Evolutionary conservation across 73 alveolate genomes (phyloP).

Genomic region (Paramecium sexaurelia): DNA sequence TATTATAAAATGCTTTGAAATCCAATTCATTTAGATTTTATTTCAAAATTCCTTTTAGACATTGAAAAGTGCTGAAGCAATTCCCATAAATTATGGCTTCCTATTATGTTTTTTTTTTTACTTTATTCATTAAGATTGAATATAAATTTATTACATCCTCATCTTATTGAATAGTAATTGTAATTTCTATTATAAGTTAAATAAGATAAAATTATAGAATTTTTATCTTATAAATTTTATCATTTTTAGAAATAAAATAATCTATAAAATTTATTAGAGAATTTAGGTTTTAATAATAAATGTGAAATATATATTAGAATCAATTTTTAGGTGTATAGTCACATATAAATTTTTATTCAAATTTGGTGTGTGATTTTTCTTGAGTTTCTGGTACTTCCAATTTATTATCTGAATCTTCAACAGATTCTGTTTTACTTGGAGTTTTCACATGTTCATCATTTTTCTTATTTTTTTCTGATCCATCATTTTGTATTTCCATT

Average conservation of each 20-base stretch:
- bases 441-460: slow-evolving; percentile 26
- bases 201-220: too few species aligned
- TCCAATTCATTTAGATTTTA: too few species aligned
- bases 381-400: slow-evolving; percentile 27
- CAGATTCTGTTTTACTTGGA: slow-evolving; percentile 44
- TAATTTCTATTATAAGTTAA: too few species aligned
- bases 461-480: background rate
- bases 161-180: too few species aligned
- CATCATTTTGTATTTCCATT: background rate
- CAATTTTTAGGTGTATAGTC: background rate
- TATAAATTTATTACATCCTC: too few species aligned
- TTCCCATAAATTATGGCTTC: too few species aligned
- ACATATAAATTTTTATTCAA: background rate
- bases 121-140: too few species aligned
- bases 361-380: background rate
- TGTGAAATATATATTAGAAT: background rate
- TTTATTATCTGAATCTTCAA: slow-evolving; percentile 25
- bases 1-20: too few species aligned
- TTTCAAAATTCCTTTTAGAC: too few species aligned
- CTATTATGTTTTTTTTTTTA: too few species aligned
- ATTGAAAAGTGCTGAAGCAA: too few species aligned
- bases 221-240: too few species aligned
- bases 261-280: background rate
- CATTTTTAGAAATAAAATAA: background rate
- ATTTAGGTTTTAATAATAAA: background rate